These are phyloP conservation scores for Synchytrium microbalum DNA, from an alignment of 371 early-diverging fungal species.

Conservation along the genomic window DNA sequence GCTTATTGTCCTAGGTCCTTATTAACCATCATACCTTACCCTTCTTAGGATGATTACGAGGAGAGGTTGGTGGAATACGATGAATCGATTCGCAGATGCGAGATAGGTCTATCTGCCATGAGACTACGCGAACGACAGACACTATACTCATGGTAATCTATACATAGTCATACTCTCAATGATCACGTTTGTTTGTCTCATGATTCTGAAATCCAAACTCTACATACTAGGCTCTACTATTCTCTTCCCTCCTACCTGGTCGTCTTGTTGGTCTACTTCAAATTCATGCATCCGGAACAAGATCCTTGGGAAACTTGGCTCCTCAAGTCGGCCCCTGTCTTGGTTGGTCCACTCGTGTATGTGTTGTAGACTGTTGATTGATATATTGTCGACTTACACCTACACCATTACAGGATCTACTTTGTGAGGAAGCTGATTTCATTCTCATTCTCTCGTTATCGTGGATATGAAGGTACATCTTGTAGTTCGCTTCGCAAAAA, in stretches of 20 bases:
- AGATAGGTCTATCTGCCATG: not conserved
- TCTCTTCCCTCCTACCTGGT: not conserved
- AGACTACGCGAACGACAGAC: not conserved
- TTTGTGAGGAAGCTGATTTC: not conserved
- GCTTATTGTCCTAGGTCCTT: not conserved
- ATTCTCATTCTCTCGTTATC: not conserved
- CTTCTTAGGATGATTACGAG: not conserved
- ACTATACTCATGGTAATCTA: not conserved
- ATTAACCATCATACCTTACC: too few species aligned
- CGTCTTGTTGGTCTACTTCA: not conserved
- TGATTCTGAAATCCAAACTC: too few species aligned
- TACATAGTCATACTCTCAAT: not conserved
- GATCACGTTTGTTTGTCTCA: not conserved
- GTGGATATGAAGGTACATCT: not conserved
- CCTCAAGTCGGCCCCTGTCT: not conserved
- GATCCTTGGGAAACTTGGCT: not conserved
- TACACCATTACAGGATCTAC: not conserved
- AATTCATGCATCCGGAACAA: constrained; percentile 1
- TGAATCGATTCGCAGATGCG: not conserved
- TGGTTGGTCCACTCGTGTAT: not conserved
- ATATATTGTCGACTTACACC: not conserved
- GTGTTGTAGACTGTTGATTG: not conserved
- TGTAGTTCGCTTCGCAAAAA: too few species aligned
- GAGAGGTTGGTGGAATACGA: not conserved
- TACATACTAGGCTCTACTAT: not conserved